Evolutionary conservation across 768 basidiomycete species (phyloP), one percentile per base, ranked within the genome.

Genomic region (Amanita thiersii): DNA sequence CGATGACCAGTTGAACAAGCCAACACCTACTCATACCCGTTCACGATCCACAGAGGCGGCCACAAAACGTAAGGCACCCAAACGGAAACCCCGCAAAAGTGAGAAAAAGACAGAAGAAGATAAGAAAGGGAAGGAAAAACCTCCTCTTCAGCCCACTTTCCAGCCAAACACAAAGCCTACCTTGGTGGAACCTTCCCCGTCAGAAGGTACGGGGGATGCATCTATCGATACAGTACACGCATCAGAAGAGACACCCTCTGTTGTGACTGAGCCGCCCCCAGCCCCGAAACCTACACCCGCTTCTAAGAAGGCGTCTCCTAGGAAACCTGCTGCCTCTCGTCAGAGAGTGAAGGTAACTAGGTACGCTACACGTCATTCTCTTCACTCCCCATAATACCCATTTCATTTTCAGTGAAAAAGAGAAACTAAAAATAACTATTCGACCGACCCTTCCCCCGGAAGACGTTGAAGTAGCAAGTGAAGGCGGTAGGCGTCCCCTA

Each of bases 391-490:
- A 9, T 25, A 7, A 38, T 30, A 46, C 44, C 39, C 45, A 28
- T 44, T 40, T 40, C 51, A 28, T 28, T 40, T 48, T 39, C 37
- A 50, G 46, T 25, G 42, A 43, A 5, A 43, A 43, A 19, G 52
- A 50, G 49, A 63, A 60, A 47, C 50, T 54, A 41, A 61, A 59
- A 46, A 54, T 53, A 40, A 57, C 57, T 26, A 53, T 61, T 41
- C 36, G 36, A 50, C 58, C 60, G 17, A 49, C 66, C 34, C 59
- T 66, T 43, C 57, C 69, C 33, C 53, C 57, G 19, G 76, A 79
- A 30, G 81, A 81, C 43, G 53, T 60, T 5, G 74, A 65, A 14
- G 68, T 64, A 21, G 58, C 74, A 46, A 84, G 81, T 46, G 83
- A 86, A 73, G 72, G 83, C 81, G 48, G 42, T 43, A 11, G 29